Conservation (phyloP, 805 yeast species). For the Debaryomyces castellii region DNA sequence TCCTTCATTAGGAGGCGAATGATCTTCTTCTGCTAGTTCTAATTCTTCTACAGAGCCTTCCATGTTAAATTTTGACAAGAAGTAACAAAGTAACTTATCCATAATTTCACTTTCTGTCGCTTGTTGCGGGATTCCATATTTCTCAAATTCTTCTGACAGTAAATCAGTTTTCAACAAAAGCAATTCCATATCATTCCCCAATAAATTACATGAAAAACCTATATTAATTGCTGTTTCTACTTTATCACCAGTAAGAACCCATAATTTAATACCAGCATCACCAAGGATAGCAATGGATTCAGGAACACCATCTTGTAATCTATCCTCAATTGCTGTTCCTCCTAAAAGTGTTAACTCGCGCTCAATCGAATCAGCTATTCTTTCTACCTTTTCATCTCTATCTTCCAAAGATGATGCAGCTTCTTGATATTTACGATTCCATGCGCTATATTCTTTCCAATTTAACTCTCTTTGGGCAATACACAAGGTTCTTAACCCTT, state of each 20-base stretch:
- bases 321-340: conserved; percentile 86
- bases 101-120: conserved; percentile 34
- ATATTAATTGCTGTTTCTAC: conserved; percentile 89
- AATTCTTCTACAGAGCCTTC: conserved; percentile 60
- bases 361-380: conserved; percentile 73
- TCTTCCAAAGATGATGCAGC: conserved; percentile 64
- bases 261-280: conserved; percentile 76
- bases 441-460: conserved; percentile 59
- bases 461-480: conserved; percentile 68
- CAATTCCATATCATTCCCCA: conserved; percentile 75
- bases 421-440: conserved; percentile 61
- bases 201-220: conserved; percentile 79
- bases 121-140: conserved; percentile 18
- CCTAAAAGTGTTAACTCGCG: conserved; percentile 64
- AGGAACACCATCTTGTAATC: conserved; percentile 84
- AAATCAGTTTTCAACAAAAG: conserved; percentile 50
- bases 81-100: conserved; percentile 48
- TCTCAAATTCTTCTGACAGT: conserved; percentile 23
- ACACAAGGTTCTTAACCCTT: conserved; percentile 80
- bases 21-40: conserved; percentile 50
- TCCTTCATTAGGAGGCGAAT: conserved; percentile 65
- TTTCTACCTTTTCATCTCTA: conserved; percentile 73
- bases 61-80: conserved; percentile 53
- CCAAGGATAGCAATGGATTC: conserved; percentile 70
- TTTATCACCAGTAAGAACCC: conserved; percentile 88